phyloP scores from a whole-genome alignment of 768 basidiomycete genomes.

The Amanita phalloides region DNA sequence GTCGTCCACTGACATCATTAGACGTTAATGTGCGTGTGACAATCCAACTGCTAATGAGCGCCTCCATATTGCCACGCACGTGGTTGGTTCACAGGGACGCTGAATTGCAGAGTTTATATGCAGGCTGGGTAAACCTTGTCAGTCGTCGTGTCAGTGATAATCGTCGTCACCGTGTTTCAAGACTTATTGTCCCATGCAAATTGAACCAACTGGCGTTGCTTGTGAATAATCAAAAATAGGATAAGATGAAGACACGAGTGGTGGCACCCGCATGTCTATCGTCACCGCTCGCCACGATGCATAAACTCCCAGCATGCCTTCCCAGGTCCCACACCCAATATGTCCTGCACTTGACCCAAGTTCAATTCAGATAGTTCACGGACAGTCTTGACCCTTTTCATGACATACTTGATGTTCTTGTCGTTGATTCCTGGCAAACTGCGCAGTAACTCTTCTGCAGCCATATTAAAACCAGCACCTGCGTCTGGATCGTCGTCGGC shows the following conservation, averaged over 20 bases:
- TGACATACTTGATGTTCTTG: constrained; percentile 80
- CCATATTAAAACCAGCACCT: constrained; percentile 59
- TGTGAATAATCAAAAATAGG: too few relatives aligned
- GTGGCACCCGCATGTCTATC: not conserved
- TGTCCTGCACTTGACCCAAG: constrained; percentile 50
- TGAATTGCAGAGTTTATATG: too few relatives aligned
- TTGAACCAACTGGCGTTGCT: too few relatives aligned
- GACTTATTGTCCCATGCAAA: too few relatives aligned
- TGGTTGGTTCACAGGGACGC: too few relatives aligned
- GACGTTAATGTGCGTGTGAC: too few relatives aligned
- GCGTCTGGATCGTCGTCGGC: constrained; percentile 63
- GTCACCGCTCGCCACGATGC: constrained; percentile 45
- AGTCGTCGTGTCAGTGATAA: too few relatives aligned
- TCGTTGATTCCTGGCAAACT: constrained; percentile 75
- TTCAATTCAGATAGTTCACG: constrained; percentile 61
- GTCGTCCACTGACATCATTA: too few relatives aligned
- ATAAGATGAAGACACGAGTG: not conserved
- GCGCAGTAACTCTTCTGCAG: constrained; percentile 76
- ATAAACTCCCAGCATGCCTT: constrained; percentile 76
- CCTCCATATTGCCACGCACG: too few relatives aligned
- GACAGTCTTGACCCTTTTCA: constrained; percentile 70
- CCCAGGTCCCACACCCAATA: constrained; percentile 76
- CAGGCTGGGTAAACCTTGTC: too few relatives aligned
- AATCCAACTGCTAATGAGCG: too few relatives aligned
- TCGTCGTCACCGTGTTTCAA: too few relatives aligned